Evolutionary conservation across 192 early-diverging fungal species (phyloP).

Genomic region (Funneliformis geosporum): DNA sequence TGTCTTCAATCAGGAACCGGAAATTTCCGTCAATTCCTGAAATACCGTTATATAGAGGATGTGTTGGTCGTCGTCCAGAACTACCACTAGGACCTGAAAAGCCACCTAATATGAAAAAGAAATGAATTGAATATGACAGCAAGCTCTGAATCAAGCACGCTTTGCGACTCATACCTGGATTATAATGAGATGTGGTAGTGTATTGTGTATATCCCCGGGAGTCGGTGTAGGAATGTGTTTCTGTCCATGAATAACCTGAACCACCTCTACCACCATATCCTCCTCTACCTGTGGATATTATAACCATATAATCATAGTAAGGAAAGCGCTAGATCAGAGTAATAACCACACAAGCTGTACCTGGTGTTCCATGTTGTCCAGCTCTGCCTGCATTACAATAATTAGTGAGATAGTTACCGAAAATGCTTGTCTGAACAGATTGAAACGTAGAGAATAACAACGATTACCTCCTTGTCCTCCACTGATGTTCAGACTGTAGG

Average conservation of each 20-base stretch:
- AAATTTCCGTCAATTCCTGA: conserved; percentile 13
- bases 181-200: background rate
- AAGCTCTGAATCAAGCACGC: conserved; percentile 4
- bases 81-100: conserved; percentile 1
- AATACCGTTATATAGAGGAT: conserved; percentile 19
- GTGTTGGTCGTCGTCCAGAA: background rate
- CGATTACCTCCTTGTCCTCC: conserved; percentile 27
- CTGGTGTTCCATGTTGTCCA: conserved; percentile 26
- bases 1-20: conserved; percentile 17
- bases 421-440: background rate
- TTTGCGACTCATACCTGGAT: conserved; percentile 17
- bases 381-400: conserved; percentile 18
- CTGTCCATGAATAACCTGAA: conserved; percentile 15
- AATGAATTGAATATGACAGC: conserved; percentile 1
- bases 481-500: conserved; percentile 9
- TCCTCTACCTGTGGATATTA: conserved; percentile 24
- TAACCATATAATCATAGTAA: background rate
- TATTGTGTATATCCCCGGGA: background rate
- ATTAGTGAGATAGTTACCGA: background rate
- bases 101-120: conserved; percentile 22
- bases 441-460: conserved; percentile 5
- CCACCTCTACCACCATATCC: conserved; percentile 24
- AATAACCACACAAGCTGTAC: background rate
- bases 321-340: background rate
- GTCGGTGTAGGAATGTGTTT: background rate